Base-by-base conservation (phyloP, 2,329 filamentous ascomycete genomes). In the Microdochium nivale region DNA sequence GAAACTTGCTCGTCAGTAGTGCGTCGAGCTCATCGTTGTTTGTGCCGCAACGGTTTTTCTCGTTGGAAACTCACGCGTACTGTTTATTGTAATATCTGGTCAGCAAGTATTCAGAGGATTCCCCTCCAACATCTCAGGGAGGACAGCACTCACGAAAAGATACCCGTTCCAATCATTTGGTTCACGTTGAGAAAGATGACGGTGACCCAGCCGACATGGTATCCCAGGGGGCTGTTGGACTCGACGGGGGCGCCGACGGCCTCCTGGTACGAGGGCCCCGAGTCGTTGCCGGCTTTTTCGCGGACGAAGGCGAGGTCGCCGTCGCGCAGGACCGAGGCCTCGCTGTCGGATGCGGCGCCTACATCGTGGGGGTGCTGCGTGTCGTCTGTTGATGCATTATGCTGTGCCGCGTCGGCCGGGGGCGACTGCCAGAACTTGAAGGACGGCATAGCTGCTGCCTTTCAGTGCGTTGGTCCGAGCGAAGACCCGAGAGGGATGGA, bases 151-250 rank as follows among this genome's bases (percentile, higher is more conserved):
- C 19, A 44, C 40, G 77, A 79, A 55, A 78, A 83, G 7, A 83
- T 73, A 4, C 81, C 80, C 0, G 79, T 84, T 1, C 81, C 81
- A 46, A 85, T 73, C 80, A 84, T 84, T 62, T 79, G 78, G 51
- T 75, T 64, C 48, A 84, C 63, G 55, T 84, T 84, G 25, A 84
- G 61, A 51, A 81, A 79, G 21, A 83, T 67, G 21, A 81, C 77
- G 0, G 79, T 80, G 25, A 79, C 58, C 16, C 72, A 71, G 1
- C 75, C 74, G 35, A 84, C 80, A 10, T 74, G 66, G 58, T 83
- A 83, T 1, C 81, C 82, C n/a, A 85, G 65, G 0, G 82, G 80
- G 3, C 80, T 83, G 4, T 70, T 60, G 1, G 65, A 67, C 60
- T 85, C 82, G 7, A 85, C 78, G 0, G 82, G 81, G 2, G 82